Conservation (phyloP, 345 rosid species). For the Populus alba region DNA sequence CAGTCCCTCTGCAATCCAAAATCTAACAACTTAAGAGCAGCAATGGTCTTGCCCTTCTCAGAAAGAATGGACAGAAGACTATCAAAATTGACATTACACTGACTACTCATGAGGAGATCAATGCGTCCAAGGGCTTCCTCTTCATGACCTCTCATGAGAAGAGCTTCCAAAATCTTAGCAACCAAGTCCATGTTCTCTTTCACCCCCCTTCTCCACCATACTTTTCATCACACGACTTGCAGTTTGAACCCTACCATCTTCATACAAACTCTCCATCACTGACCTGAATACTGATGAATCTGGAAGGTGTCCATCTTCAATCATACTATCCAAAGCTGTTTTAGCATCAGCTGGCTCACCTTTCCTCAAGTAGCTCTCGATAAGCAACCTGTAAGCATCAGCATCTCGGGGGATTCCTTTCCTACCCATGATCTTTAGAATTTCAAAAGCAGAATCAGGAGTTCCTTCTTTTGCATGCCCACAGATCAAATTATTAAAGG, state of each 20-base stretch:
- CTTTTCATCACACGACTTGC: slow-evolving; percentile 87
- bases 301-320: slow-evolving; percentile 74
- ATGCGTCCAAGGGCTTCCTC: slow-evolving; percentile 89
- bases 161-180: slow-evolving; percentile 75
- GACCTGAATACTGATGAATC: slow-evolving; percentile 66
- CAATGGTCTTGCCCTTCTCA: slow-evolving; percentile 82
- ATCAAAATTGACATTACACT: slow-evolving; percentile 52
- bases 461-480: slow-evolving; percentile 87
- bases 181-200: slow-evolving; percentile 75
- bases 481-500: slow-evolving; percentile 64
- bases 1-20: slow-evolving; percentile 72
- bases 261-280: slow-evolving; percentile 83
- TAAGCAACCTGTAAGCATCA: slow-evolving; percentile 64
- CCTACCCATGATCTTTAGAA: slow-evolving; percentile 77
- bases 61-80: slow-evolving; percentile 55
- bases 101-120: slow-evolving; percentile 61
- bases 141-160: slow-evolving; percentile 79
- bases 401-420: slow-evolving; percentile 70
- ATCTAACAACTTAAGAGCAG: slow-evolving; percentile 72
- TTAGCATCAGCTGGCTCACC: slow-evolving; percentile 93
- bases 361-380: slow-evolving; percentile 83
- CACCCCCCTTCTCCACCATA: slow-evolving; percentile 83
- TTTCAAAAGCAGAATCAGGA: slow-evolving; percentile 74
- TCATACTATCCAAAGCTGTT: slow-evolving; percentile 78
- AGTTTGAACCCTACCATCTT: slow-evolving; percentile 83